Percentiles rank a stretch among this genome's conserved stretches.
Evolutionary conservation across 805 yeast species (phyloP).

Genomic region (Yarrowia phangngaensis): DNA sequence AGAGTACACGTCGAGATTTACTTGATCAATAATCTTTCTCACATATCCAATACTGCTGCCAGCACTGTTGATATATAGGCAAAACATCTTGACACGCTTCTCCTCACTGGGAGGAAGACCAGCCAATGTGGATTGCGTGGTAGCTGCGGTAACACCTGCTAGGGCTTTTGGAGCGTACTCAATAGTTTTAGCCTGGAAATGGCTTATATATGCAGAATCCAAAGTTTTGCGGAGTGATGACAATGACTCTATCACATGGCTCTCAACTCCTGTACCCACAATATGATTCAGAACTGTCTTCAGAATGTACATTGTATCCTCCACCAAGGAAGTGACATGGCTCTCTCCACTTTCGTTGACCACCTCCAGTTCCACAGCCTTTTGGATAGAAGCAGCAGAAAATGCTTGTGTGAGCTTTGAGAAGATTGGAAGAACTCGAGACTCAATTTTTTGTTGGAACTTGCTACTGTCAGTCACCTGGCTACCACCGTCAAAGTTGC

Average conservation of each 20-base stretch:
- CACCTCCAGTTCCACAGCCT: conserved; percentile 75
- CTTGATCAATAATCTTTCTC: conserved; percentile 45
- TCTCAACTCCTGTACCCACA: conserved; percentile 65
- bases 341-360: conserved; percentile 61
- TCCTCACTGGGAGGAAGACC: conserved; percentile 40
- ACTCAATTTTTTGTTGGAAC: conserved; percentile 53
- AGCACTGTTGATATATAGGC: conserved; percentile 69
- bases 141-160: conserved; percentile 27
- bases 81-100: conserved; percentile 52
- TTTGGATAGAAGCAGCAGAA: conserved; percentile 72
- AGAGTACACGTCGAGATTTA: background rate
- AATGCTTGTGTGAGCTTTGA: conserved; percentile 63
- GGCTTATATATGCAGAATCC: conserved; percentile 60
- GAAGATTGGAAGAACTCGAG: conserved; percentile 56
- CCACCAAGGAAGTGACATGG: conserved; percentile 71
- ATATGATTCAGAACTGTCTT: conserved; percentile 63
- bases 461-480: conserved; percentile 51
- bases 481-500: conserved; percentile 34
- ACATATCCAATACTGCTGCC: conserved; percentile 60
- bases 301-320: conserved; percentile 73
- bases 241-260: conserved; percentile 46
- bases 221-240: conserved; percentile 40
- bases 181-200: conserved; percentile 48
- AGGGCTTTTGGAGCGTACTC: conserved; percentile 43
- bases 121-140: conserved; percentile 30